Conservation (phyloP, 2,329 filamentous ascomycete species). For the Meredithiella fracta region DNA sequence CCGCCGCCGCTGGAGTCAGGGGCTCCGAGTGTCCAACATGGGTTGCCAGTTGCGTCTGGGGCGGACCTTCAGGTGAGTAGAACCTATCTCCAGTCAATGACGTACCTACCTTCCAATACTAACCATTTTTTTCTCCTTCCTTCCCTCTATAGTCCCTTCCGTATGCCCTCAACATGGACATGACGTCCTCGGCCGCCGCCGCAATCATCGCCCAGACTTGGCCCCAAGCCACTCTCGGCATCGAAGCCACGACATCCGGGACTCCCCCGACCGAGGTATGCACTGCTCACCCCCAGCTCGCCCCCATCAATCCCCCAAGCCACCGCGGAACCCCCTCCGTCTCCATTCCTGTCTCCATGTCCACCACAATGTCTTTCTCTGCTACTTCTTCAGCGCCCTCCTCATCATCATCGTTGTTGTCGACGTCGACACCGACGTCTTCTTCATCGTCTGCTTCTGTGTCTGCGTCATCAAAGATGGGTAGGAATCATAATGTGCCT, state of each 20-base stretch:
- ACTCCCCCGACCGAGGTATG: slow-evolving; percentile 7
- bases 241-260: slow-evolving; percentile 2
- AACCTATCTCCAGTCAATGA: background rate
- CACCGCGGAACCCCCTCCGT: background rate
- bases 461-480: background rate
- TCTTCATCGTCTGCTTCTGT: background rate
- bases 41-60: background rate
- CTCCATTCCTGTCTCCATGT: background rate
- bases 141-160: slow-evolving; percentile 5
- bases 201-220: slow-evolving; percentile 8
- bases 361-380: background rate
- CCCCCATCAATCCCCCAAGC: background rate
- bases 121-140: background rate
- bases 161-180: slow-evolving; percentile 11
- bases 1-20: slow-evolving; percentile 1
- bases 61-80: slow-evolving; percentile 5
- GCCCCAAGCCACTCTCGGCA: background rate
- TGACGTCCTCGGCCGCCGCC: slow-evolving; percentile 4
- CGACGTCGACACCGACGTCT: background rate
- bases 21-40: background rate
- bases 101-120: background rate
- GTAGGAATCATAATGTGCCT: background rate
- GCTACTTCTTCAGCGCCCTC: background rate
- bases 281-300: background rate
- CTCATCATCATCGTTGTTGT: background rate